These are phyloP conservation scores for Quercus mongolica DNA, from an alignment of 306 rosid genomes.

Conservation along the genomic window DNA sequence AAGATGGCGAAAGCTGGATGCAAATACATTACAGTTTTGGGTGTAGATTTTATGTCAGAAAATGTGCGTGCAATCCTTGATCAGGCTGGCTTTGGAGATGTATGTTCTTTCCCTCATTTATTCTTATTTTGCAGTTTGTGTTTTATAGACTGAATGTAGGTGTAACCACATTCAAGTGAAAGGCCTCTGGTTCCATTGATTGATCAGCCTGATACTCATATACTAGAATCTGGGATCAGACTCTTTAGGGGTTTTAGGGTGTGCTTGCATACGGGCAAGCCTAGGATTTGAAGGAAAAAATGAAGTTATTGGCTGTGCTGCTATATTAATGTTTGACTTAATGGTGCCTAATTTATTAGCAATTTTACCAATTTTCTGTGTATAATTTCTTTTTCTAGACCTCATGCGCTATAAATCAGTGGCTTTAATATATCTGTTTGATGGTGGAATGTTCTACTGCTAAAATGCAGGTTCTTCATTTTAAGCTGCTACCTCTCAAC, in stretches of 20 bases:
- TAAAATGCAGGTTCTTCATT: conserved; percentile 6
- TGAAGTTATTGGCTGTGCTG: background rate
- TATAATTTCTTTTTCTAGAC: background rate
- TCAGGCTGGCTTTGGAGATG: conserved; percentile 89
- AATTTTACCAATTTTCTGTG: background rate
- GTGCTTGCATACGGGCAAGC: background rate
- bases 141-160: background rate
- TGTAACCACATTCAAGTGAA: background rate
- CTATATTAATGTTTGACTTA: background rate
- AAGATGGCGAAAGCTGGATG: conserved; percentile 92
- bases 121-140: background rate
- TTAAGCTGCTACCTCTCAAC: background rate
- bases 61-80: conserved; percentile 98
- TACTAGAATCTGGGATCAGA: background rate
- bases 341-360: background rate
- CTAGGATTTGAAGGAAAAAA: background rate
- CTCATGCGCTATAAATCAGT: background rate
- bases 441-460: background rate
- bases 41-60: conserved; percentile 98
- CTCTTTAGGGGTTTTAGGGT: background rate
- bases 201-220: background rate
- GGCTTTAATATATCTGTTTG: background rate
- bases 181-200: background rate
- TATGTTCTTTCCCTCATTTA: conserved; percentile 18
- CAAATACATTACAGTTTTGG: conserved; percentile 75